phyloP scores from a whole-genome alignment of 768 basidiomycete species.

The Rhodotorula taiwanensis region DNA sequence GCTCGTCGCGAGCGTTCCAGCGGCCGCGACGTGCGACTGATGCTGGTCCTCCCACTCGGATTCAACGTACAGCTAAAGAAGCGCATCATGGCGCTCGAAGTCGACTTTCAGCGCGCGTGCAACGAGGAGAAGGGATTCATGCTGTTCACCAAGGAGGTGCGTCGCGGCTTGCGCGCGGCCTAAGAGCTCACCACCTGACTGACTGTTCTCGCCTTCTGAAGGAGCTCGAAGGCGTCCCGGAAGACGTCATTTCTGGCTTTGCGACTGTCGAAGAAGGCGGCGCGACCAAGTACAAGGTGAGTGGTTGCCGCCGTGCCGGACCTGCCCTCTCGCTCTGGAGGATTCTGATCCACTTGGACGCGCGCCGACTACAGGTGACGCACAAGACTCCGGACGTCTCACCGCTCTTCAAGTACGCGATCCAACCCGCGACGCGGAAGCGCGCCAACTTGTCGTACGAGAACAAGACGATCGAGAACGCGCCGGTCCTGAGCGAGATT shows the following conservation, averaged over 20 bases:
- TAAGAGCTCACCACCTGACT: conserved; percentile 48
- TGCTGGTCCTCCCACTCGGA: no score
- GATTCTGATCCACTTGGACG: no score
- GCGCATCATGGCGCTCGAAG: conserved; percentile 63
- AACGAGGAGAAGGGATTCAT: conserved; percentile 70
- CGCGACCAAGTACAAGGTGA: conserved; percentile 46
- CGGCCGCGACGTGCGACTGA: no score
- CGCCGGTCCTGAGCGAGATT: conserved; percentile 60
- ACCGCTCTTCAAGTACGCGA: conserved; percentile 73
- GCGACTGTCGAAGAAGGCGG: conserved; percentile 53
- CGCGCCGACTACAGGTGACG: conserved; percentile 60
- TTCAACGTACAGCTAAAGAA: conserved; percentile 68
- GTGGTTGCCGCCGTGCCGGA: neutral
- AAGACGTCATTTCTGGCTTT: conserved; percentile 71
- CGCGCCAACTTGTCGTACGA: conserved; percentile 64
- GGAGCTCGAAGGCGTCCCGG: conserved; percentile 72
- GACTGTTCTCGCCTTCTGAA: conserved; percentile 58
- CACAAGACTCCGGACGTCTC: conserved; percentile 77
- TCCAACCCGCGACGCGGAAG: conserved; percentile 62
- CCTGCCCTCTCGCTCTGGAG: no score
- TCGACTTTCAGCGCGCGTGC: conserved; percentile 85
- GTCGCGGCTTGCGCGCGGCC: no score
- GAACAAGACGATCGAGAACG: conserved; percentile 61
- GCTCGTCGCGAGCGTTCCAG: no score
- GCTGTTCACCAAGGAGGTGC: conserved; percentile 33